phyloP scores from a whole-genome alignment of 2,329 filamentous ascomycete species.

The Ascosphaera apis region DNA sequence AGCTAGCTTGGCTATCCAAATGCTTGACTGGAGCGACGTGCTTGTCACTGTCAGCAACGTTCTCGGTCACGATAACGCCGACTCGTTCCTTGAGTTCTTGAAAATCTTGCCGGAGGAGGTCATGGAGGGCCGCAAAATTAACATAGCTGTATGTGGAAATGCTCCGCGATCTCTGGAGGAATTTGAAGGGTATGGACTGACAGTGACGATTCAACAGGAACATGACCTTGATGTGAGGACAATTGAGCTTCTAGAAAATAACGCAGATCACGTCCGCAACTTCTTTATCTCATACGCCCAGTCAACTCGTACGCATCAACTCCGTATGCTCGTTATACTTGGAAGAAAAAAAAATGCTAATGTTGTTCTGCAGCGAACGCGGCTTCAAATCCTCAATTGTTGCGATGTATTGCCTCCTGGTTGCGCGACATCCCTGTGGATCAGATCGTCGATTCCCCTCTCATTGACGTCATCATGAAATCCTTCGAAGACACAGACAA shows the following conservation, averaged over 20 bases:
- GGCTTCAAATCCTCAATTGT: slow-evolving; percentile 64
- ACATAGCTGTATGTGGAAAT: slow-evolving; percentile 91
- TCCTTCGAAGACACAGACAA: slow-evolving; percentile 35
- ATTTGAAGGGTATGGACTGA: no score
- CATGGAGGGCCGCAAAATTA: slow-evolving; percentile 97
- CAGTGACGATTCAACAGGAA: no score
- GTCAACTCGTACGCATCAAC: slow-evolving; percentile 45
- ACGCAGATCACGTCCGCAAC: slow-evolving; percentile 65
- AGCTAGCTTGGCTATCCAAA: slow-evolving; percentile 85
- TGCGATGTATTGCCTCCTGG: slow-evolving; percentile 95
- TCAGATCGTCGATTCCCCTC: slow-evolving; percentile 62
- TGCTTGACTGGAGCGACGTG: slow-evolving; percentile 89
- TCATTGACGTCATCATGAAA: slow-evolving; percentile 59
- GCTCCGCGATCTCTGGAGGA: background rate
- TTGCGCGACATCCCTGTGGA: slow-evolving; percentile 71
- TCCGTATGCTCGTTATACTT: slow-evolving; percentile 1
- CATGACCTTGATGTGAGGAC: slow-evolving; percentile 77
- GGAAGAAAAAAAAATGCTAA: background rate
- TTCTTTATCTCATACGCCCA: slow-evolving; percentile 78
- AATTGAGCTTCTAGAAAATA: slow-evolving; percentile 71
- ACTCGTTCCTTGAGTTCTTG: slow-evolving; percentile 85
- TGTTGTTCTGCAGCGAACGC: slow-evolving; percentile 35
- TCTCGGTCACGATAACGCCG: slow-evolving; percentile 46
- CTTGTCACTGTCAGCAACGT: slow-evolving; percentile 57
- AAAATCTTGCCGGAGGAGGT: slow-evolving; percentile 96